These are phyloP conservation scores for Teunomyces stri DNA, from an alignment of 805 yeast genomes.

Conservation along the genomic window DNA sequence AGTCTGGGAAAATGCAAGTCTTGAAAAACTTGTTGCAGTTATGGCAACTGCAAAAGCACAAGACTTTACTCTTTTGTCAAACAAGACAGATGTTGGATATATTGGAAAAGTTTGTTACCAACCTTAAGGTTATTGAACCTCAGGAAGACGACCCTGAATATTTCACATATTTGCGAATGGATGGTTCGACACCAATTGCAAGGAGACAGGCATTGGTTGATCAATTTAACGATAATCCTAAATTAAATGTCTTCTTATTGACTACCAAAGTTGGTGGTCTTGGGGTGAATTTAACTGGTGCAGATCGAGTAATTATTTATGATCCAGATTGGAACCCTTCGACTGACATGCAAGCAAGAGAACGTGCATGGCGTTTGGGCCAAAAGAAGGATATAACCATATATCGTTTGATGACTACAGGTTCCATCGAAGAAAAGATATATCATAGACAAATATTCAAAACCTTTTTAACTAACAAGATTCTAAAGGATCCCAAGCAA, in stretches of 20 bases:
- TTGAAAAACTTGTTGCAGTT: constrained; percentile 67
- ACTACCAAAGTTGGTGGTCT: constrained; percentile 97
- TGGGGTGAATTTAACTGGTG: constrained; percentile 93
- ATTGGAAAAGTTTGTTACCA: constrained; percentile 61
- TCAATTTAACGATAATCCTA: constrained; percentile 61
- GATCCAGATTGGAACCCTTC: constrained; percentile 99
- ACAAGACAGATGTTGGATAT: constrained; percentile 93
- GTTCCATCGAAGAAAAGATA: constrained; percentile 94
- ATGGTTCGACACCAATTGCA: constrained; percentile 83
- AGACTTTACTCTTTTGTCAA: constrained; percentile 85
- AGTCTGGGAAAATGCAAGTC: constrained; percentile 91
- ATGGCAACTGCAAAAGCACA: constrained; percentile 77
- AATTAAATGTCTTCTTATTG: constrained; percentile 65
- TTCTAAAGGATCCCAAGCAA: constrained; percentile 92
- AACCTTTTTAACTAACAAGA: constrained; percentile 89
- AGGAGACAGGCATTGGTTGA: constrained; percentile 80
- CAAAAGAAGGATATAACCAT: constrained; percentile 90
- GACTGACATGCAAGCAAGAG: constrained; percentile 95
- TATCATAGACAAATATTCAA: constrained; percentile 96
- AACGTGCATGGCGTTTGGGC: constrained; percentile 95
- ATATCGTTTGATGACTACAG: constrained; percentile 88
- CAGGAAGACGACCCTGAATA: constrained; percentile 4
- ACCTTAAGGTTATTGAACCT: constrained; percentile 27
- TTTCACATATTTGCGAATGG: constrained; percentile 77
- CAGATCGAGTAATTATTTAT: constrained; percentile 87